Evolutionary conservation across 441 rosid species (phyloP), one percentile per base, ranked within the genome.

Genomic region (Pelargonium cotyledonis): DNA sequence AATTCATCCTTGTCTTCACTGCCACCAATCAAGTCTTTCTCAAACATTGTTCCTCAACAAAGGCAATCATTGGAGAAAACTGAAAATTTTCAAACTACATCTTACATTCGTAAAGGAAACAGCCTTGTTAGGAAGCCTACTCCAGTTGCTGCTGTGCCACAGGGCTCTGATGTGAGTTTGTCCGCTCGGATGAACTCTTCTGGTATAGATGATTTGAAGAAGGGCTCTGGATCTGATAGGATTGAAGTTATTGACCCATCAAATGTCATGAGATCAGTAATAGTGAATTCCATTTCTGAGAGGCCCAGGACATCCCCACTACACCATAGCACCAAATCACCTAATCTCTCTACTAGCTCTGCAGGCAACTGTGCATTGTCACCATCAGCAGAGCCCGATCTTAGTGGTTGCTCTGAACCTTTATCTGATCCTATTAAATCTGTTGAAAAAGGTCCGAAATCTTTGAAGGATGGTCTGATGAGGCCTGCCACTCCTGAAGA

Each of bases 71-170:
- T 84, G 1, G 80, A 72, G 65, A 82, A 72, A 65, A 73, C 69
- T 40, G 68, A 80, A 40, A 74, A 75, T 70, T 68, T 66, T 65
- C 83, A 68, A 58, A 67, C 68, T 73, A 81, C 85, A 65, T 81
- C 91, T 60, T 95, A 95, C 69, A 74, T 95, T 76, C 95, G 97
- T 62, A 95, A 95, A 83, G 97, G 98, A 71, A 95, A 89, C 79
- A 92, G 96, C 77, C 92, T 95, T 81, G 93, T 92, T 66, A 86
- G 98, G 75, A 85, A 87, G 69, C 80, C 93, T 51, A 73, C 68
- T 66, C 65, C 77, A 58, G 82, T 66, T 62, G 77, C 87, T 75
- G 75, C 82, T 73, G 80, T 63, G 73, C 69, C 85, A 65, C 81
- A 74, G 69, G 74, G 76, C 72, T 65, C 83, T 57, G 79, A 67